A percentile compares a stretch with the other conserved stretches of the same genome.
phyloP scores from a whole-genome alignment of 768 basidiomycete genomes.

The Porpolomopsis calyptriformis region DNA sequence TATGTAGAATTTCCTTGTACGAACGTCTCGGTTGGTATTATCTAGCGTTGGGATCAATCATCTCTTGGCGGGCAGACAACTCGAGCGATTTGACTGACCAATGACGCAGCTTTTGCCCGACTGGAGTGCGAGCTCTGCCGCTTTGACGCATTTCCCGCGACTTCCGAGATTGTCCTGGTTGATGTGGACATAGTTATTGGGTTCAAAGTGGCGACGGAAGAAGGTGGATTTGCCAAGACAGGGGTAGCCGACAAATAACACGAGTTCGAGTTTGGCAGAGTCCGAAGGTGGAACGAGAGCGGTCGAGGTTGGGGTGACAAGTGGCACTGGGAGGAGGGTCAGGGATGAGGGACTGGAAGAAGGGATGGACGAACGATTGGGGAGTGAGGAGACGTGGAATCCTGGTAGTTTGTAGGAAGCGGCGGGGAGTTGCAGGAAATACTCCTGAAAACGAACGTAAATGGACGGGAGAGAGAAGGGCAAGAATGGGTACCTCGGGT shows the following conservation, averaged over 20 bases:
- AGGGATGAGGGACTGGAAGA: slow-evolving; percentile 3
- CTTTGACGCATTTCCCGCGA: slow-evolving; percentile 65
- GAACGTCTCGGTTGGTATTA: slow-evolving; percentile 78
- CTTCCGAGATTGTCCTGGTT: slow-evolving; percentile 79
- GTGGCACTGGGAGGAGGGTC: slow-evolving; percentile 31
- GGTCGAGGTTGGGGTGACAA: slow-evolving; percentile 37
- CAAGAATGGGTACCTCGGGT: slow-evolving; percentile 54
- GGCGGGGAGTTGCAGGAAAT: slow-evolving; percentile 50
- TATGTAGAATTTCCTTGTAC: slow-evolving; percentile 63
- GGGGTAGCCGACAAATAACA: slow-evolving; percentile 44
- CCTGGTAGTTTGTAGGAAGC: slow-evolving; percentile 46
- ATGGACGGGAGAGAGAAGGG: background rate
- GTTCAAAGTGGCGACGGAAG: slow-evolving; percentile 56
- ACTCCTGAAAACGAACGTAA: slow-evolving; percentile 46
- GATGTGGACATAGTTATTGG: slow-evolving; percentile 64
- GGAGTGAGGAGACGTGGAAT: slow-evolving; percentile 48
- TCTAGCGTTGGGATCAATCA: slow-evolving; percentile 35
- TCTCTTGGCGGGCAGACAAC: background rate
- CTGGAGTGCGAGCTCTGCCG: slow-evolving; percentile 42
- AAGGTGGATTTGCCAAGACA: slow-evolving; percentile 76
- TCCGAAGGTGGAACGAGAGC: slow-evolving; percentile 28
- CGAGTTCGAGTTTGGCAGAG: slow-evolving; percentile 27
- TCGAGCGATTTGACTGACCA: slow-evolving; percentile 35
- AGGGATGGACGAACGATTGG: slow-evolving; percentile 20
- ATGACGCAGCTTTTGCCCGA: slow-evolving; percentile 63